A percentile compares a stretch with the other conserved stretches of the same genome.
Evolutionary conservation across 257 asterid species (phyloP).

Genomic region (Phtheirospermum japonicum): DNA sequence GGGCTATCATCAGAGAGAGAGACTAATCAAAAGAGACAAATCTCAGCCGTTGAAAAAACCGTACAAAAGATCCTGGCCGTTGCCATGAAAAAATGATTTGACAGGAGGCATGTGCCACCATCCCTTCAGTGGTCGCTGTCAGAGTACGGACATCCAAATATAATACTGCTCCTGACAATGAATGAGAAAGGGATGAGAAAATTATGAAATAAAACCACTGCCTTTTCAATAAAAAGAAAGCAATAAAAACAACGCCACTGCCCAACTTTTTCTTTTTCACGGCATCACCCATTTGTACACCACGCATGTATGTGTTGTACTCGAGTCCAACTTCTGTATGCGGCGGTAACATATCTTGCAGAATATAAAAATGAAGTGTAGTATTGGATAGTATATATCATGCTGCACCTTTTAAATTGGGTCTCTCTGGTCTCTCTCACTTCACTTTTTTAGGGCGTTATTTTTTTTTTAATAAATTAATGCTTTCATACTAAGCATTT

Average conservation of each 20-base stretch:
- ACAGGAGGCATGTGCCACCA: conserved; percentile 98
- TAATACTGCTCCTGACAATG: conserved; percentile 42
- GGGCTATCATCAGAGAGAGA: too few species aligned
- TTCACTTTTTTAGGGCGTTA: too few species aligned
- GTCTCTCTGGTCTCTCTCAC: too few species aligned
- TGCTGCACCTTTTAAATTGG: too few species aligned
- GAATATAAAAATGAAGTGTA: too few species aligned
- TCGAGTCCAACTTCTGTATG: too few species aligned
- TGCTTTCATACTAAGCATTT: too few species aligned
- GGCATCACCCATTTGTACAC: conserved; percentile 25
- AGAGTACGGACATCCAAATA: conserved; percentile 75
- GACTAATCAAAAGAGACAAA: conserved; percentile 26
- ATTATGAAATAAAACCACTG: background rate
- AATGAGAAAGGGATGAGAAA: conserved; percentile 19
- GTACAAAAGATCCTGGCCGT: conserved; percentile 61
- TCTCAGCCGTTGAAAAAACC: conserved; percentile 44
- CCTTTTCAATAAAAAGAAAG: background rate
- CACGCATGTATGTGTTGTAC: conserved; percentile 22
- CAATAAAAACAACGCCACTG: too few species aligned
- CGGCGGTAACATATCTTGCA: too few species aligned
- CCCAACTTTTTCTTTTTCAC: too few species aligned
- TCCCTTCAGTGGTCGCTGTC: conserved; percentile 90
- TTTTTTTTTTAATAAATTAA: background rate
- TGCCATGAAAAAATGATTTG: conserved; percentile 49
- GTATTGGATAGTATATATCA: too few species aligned